Base-by-base conservation (phyloP, 176 grass and related monocot species). In the Urochloa ruziziensis region DNA sequence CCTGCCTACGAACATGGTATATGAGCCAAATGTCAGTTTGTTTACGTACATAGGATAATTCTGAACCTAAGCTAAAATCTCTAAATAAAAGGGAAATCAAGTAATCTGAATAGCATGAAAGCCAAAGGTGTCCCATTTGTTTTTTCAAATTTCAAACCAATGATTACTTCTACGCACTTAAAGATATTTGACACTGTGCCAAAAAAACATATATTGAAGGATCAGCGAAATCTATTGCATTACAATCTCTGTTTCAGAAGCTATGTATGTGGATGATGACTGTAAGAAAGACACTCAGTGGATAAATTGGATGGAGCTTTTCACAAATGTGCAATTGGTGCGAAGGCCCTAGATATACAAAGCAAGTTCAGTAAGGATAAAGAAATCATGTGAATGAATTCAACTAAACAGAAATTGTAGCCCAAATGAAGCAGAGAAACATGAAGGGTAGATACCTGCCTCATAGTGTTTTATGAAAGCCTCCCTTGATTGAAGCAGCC, bases 401-500 rank as follows among this genome's bases (percentile, higher is more conserved):
- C 3, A 12, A 58, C 54, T 12, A 25, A 58, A 58, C n/a, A 25
- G 54, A 2, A 58, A 47, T 28, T 21, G 30, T 7, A 29, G 54
- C 33, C 28, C 16, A 81, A 75, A 81, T 9, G 21, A 60, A 30
- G 56, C 4, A 34, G 14, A 27, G 14, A 67, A 57, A 60, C 28
- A 35, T 32, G 46, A 40, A 56, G 23, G 65, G 60, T 52, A 30
- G 53, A 49, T 80, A 74, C 83, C 47, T 76, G 90, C 92, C 88
- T 97, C 84, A 25, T 97, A 97, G 44, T 87, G 83, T 49, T 78
- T 75, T 67, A 91, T 81, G 79, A 97, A 94, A 88, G 73, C 61
- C 35, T 97, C 90, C 66, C 92, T 92, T 63, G 90, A 97, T 62
- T 89, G 90, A 72, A 97, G 81, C 74, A 97, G 78, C 61, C 59